phyloP scores from a whole-genome alignment of 208 protist species.

The Strigomonas galati region DNA sequence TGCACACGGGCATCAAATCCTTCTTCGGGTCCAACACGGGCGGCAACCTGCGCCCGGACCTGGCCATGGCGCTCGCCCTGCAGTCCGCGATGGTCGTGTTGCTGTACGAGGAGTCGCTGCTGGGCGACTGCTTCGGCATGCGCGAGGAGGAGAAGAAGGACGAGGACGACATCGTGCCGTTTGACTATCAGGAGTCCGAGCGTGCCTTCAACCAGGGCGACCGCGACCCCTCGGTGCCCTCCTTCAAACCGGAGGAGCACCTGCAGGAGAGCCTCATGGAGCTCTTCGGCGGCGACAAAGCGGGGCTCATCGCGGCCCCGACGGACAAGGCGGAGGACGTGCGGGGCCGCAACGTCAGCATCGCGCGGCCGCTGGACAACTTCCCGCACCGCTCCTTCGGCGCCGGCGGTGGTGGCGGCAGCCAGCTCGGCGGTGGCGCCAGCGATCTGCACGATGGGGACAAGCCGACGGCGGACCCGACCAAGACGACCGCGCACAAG shows the following conservation, averaged over 20 bases:
- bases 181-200: not conserved
- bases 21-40: slow-evolving; percentile 24
- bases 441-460: slow-evolving; percentile 11
- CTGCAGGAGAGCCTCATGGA: slow-evolving; percentile 65
- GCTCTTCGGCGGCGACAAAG: slow-evolving; percentile 62
- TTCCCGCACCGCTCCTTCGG: slow-evolving; percentile 22
- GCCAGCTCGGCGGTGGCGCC: slow-evolving; percentile 19
- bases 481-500: not conserved
- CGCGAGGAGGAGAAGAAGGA: slow-evolving; percentile 18
- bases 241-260: slow-evolving; percentile 21
- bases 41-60: slow-evolving; percentile 60
- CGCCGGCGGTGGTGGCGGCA: slow-evolving; percentile 8
- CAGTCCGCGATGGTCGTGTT: slow-evolving; percentile 56
- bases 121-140: slow-evolving; percentile 68
- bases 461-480: not conserved
- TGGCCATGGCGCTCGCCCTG: slow-evolving; percentile 75
- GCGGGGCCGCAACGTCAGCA: not conserved
- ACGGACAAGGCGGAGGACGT: not conserved
- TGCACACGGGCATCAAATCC: slow-evolving; percentile 29
- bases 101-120: slow-evolving; percentile 65
- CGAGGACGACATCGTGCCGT: slow-evolving; percentile 10
- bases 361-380: slow-evolving; percentile 7
- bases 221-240: slow-evolving; percentile 8
- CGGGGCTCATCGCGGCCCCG: slow-evolving; percentile 1
- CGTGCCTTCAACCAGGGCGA: not conserved